phyloP scores from a whole-genome alignment of 192 early-diverging fungal genomes.

The Spizellomyces punctatus region DNA sequence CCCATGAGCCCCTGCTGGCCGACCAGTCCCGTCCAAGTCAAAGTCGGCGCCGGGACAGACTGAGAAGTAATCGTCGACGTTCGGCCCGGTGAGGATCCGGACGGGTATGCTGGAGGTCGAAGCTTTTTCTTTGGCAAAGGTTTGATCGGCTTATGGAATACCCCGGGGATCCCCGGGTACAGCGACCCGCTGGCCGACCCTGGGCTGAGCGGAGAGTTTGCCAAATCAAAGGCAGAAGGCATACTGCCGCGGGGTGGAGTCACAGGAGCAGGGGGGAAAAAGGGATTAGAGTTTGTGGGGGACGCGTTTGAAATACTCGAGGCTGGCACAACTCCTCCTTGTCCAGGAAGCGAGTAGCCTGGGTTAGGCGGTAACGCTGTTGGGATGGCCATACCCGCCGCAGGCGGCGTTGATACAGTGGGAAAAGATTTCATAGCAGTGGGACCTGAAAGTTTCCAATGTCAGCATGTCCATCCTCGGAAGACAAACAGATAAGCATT shows the following conservation, averaged over 20 bases:
- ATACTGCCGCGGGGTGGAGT: neutral
- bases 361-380: neutral
- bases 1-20: neutral
- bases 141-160: constrained; percentile 18
- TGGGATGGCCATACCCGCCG: too few relatives aligned
- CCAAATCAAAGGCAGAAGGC: neutral
- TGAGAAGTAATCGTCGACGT: neutral
- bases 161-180: neutral
- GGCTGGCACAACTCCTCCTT: too few relatives aligned
- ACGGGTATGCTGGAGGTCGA: neutral
- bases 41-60: neutral
- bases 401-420: too few relatives aligned
- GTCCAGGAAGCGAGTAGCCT: neutral
- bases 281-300: neutral
- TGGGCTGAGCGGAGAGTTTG: neutral
- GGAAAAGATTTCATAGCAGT: too few relatives aligned
- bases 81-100: neutral
- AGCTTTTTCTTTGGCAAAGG: constrained; percentile 16
- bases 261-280: neutral
- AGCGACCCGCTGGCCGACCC: neutral
- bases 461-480: too few relatives aligned
- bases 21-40: constrained; percentile 1
- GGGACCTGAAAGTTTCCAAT: too few relatives aligned
- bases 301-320: neutral
- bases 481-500: too few relatives aligned